These are phyloP conservation scores for Raffaelea albimanens DNA, from an alignment of 2,329 filamentous ascomycete species.

Conservation along the genomic window DNA sequence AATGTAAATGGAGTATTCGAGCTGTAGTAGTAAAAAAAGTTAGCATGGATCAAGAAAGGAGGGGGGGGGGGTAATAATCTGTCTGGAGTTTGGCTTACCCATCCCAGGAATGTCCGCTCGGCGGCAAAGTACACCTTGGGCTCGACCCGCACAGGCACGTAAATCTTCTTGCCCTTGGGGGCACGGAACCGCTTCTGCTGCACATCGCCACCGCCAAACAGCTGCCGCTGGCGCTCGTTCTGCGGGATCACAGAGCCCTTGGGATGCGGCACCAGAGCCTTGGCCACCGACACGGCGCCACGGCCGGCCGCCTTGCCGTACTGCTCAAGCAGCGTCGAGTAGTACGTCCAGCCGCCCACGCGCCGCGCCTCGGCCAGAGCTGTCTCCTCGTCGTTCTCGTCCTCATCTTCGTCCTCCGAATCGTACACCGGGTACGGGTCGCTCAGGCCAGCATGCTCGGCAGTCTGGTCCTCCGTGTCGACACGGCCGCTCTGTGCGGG, in stretches of 20 bases:
- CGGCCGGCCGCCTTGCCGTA: conserved; percentile 33
- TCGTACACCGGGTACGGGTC: conserved; percentile 86
- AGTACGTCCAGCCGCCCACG: conserved; percentile 69
- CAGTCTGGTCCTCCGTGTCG: conserved; percentile 66
- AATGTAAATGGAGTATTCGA: conserved; percentile 94
- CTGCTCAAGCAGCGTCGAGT: conserved; percentile 44
- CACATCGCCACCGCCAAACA: conserved; percentile 47
- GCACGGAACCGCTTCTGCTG: conserved; percentile 57
- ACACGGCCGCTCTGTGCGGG: conserved; percentile 11
- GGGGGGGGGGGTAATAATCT: not conserved
- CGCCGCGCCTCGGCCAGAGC: conserved; percentile 64
- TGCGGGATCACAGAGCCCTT: conserved; percentile 46
- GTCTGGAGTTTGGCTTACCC: conserved; percentile 53
- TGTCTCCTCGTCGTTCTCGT: conserved; percentile 19
- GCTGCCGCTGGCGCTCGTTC: conserved; percentile 40
- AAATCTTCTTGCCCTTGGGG: conserved; percentile 80
- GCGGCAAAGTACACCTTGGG: conserved; percentile 97
- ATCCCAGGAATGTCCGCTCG: conserved; percentile 90
- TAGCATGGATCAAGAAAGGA: not conserved
- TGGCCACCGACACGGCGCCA: conserved; percentile 32
- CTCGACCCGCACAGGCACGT: conserved; percentile 90
- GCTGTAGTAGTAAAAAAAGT: conserved; percentile 33
- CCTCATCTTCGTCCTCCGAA: conserved; percentile 73
- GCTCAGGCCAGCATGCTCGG: conserved; percentile 45
- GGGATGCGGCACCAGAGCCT: conserved; percentile 45